These are phyloP conservation scores for Geum urbanum DNA, from an alignment of 306 rosid genomes.

Conservation along the genomic window DNA sequence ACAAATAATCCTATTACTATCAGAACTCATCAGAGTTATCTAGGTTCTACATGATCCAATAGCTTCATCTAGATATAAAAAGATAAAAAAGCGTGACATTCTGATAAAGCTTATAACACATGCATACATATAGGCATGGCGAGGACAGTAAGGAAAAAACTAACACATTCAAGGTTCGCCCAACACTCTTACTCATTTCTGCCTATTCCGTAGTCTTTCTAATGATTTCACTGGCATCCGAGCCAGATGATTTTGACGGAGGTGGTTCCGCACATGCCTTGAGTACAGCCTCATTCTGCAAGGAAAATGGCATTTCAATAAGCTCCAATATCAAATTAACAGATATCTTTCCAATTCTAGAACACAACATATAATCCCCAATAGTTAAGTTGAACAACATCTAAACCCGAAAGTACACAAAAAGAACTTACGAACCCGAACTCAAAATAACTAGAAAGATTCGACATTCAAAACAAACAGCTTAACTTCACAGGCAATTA, in stretches of 20 bases:
- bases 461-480: neutral
- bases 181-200: conserved; percentile 27
- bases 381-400: no score
- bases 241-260: conserved; percentile 41
- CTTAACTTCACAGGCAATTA: neutral
- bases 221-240: conserved; percentile 22
- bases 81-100: conserved; percentile 20
- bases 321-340: conserved; percentile 17
- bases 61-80: neutral
- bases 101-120: conserved; percentile 2
- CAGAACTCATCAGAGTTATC: neutral
- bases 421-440: neutral
- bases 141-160: conserved; percentile 9
- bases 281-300: conserved; percentile 84
- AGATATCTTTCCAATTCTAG: neutral
- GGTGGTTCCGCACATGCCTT: conserved; percentile 71
- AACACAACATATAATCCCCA: no score
- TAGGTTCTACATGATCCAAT: conserved; percentile 2
- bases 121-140: conserved; percentile 5
- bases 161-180: conserved; percentile 17
- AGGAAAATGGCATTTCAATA: conserved; percentile 3
- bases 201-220: conserved; percentile 25
- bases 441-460: neutral
- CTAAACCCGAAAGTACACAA: neutral
- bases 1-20: conserved; percentile 13